These are phyloP conservation scores for Aspergillus ostianus DNA, from an alignment of 495 filamentous ascomycete species.

Conservation along the genomic window DNA sequence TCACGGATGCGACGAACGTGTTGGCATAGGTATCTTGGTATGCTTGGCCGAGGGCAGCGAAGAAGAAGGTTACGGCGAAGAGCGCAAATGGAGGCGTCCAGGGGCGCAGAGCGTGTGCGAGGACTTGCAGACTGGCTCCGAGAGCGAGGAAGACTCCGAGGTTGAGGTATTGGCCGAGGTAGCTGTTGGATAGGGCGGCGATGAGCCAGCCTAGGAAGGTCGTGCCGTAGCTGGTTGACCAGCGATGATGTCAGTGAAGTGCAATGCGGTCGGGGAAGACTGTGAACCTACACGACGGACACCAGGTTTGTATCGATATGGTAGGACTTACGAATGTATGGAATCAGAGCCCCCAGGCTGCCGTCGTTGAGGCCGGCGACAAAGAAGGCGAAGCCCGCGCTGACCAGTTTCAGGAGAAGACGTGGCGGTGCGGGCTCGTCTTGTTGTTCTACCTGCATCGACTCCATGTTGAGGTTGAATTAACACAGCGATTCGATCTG, in stretches of 20 bases:
- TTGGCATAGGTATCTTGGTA: constrained; percentile 38
- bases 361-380: constrained; percentile 43
- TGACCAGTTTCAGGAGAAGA: constrained; percentile 26
- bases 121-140: constrained; percentile 26
- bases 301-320: constrained; percentile 42
- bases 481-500: too few species aligned
- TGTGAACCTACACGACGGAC: constrained; percentile 19
- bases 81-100: constrained; percentile 32
- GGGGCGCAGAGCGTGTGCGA: constrained; percentile 27
- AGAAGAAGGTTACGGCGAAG: constrained; percentile 30
- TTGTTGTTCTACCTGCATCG: constrained; percentile 3
- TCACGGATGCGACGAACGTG: constrained; percentile 27
- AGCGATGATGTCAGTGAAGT: neutral
- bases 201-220: constrained; percentile 34
- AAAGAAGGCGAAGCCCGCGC: constrained; percentile 30
- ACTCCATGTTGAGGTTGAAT: constrained; percentile 4
- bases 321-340: constrained; percentile 52
- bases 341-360: constrained; percentile 52
- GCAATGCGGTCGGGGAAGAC: neutral
- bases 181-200: constrained; percentile 30
- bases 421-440: constrained; percentile 2
- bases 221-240: constrained; percentile 23
- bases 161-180: constrained; percentile 25
- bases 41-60: constrained; percentile 33
- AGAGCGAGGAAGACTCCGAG: constrained; percentile 25